Percentiles rank a stretch among this genome's conserved stretches.
These are phyloP conservation scores for Microbotryum scabiosae DNA, from an alignment of 1,284 basidiomycete genomes.

Conservation along the genomic window DNA sequence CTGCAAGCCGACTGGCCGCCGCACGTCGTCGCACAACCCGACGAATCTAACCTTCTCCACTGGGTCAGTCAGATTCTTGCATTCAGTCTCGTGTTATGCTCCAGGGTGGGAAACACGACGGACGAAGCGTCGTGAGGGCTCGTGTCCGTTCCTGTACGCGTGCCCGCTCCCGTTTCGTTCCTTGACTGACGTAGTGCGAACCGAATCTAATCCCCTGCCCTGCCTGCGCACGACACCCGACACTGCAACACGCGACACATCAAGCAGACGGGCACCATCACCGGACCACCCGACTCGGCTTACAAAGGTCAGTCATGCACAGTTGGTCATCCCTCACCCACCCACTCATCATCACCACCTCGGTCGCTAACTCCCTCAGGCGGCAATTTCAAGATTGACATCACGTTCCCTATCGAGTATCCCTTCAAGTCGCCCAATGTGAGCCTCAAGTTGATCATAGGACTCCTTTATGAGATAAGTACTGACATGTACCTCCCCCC, in stretches of 20 bases:
- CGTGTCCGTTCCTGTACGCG: neutral
- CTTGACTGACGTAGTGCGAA: too few species aligned
- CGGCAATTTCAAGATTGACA: slow-evolving; percentile 67
- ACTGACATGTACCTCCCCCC: neutral
- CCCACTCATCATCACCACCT: too few species aligned
- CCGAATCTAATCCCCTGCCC: neutral
- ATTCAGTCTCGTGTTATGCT: too few species aligned
- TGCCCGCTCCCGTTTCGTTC: neutral
- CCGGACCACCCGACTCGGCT: slow-evolving; percentile 22
- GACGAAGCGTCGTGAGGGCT: neutral
- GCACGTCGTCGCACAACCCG: slow-evolving; percentile 14
- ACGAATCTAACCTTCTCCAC: slow-evolving; percentile 30
- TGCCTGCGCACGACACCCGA: neutral
- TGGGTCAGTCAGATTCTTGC: slow-evolving; percentile 18
- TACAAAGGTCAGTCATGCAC: slow-evolving; percentile 16
- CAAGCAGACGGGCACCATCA: slow-evolving; percentile 22
- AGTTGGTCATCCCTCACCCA: neutral
- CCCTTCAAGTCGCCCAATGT: slow-evolving; percentile 76
- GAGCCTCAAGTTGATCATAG: neutral
- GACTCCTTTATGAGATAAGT: neutral
- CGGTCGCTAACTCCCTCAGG: slow-evolving; percentile 38
- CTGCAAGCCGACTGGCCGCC: slow-evolving; percentile 19
- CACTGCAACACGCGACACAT: neutral
- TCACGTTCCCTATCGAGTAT: slow-evolving; percentile 59
- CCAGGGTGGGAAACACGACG: too few species aligned